Base-by-base conservation (phyloP, 305 asterid species). In the Andrographis paniculata region DNA sequence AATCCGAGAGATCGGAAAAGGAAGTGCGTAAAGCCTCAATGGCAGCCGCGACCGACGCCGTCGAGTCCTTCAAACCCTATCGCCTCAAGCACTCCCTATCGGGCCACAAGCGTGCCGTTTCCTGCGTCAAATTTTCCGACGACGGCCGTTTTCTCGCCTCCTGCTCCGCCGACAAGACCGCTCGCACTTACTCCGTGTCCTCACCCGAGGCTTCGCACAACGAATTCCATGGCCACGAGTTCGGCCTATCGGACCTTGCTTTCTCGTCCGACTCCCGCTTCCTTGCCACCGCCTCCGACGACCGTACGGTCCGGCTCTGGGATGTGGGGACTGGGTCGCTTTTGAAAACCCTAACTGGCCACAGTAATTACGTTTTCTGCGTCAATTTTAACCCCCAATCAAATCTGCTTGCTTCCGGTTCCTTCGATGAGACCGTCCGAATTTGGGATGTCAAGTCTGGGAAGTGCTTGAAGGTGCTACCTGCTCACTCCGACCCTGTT, bases 381-480 rank as follows among this genome's bases (percentile, higher is more conserved):
- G 83, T 87, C 53, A 79, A 74, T 55, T 91, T 73, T 52, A 87
- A 91, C 38, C 96, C 93, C 13, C 96, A 87, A 40, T 76, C 89
- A 24, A 91, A 91, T 60, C 73, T 82, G 86, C 58, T 91, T 5
- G 99, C 75, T 49, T 79, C 94, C 16, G 96, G 99, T 16, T 84
- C 96, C 24, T 91, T 73, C 56, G 96, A 87, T 20, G 99, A 91
- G 76, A 87, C 96, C 17, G 96, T 91, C 9, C 75, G 99, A 45
- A 70, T 87, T 45, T 87, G 96, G 99, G 99, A 91, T 77, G 94
- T 79, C 5, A 87, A 84, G 77, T 77, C 87, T 0, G 99, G 99
- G 31, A 83, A 84, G 66, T 91, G 99, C 60, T 54, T 91, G 17
- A 83, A 79, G 74, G 99, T 91, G 51, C 66, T 92, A 23, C 99